Evolutionary conservation across 148 eudicot genomes (phyloP), one percentile per base, ranked within the genome.

Genomic region (Fagopyrum homotropicum): DNA sequence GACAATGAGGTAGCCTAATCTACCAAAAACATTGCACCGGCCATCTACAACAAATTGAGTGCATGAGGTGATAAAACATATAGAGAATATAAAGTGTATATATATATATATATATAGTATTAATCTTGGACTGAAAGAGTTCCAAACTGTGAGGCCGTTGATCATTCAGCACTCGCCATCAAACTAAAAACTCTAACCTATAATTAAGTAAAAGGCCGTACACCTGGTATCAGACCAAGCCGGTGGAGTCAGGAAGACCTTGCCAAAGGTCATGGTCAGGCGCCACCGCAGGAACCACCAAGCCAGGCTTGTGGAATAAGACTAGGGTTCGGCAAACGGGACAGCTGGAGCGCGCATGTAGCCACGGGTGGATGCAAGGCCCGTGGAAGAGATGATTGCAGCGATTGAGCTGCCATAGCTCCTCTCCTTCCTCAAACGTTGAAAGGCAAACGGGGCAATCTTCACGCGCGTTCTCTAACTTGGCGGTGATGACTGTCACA

Each of bases 361-460:
- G 81, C 88, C 88, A 85, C 77, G 11, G 74, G 15, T 78, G 80
- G 3, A 85, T 78, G 60, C 88, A 85, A 1, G 52, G n/a, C 4
- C 35, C 76, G 68, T 85, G 88, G 73, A 85, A 85, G 75, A 52
- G 40, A 72, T 85, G 88, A 8, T 74, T 78, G 60, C 88, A 85
- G 5, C 12, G 9, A 0, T 73, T 78, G 14, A 85, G 75, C 73
- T 40, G 75, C 63, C 83, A 30, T 3, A 85, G 22, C 9, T 70
- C 78, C 4, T 85, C 88, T 4, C 82, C 85, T 0, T 80, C 80
- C 4, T 50, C 47, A 30, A 80, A 82, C 54, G 17, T 75, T 26
- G 83, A 59, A 22, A 85, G 73, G 40, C 88, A 85, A 45, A 85
- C 85, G 50, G 88, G 78, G 50, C 88, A 85, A 72, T 82, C 88